A percentile compares a stretch with the other conserved stretches of the same genome.
Evolutionary conservation across 495 filamentous ascomycete species (phyloP).

Genomic region (Hapsidospora chrysogenum): DNA sequence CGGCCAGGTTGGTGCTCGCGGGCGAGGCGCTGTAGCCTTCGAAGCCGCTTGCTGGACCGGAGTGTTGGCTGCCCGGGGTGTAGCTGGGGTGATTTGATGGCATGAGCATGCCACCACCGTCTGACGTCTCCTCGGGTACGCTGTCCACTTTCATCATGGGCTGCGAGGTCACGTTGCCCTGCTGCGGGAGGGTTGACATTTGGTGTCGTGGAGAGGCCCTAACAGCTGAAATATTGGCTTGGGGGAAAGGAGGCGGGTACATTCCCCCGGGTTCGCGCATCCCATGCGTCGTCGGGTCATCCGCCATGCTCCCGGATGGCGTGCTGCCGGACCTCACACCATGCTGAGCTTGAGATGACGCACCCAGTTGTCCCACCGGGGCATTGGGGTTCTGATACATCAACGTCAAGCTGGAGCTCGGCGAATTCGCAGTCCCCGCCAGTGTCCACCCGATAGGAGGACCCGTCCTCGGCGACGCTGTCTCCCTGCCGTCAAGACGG

Average conservation of each 20-base stretch:
- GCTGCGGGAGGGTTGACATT: not conserved
- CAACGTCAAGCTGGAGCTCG: slow-evolving; percentile 59
- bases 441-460: slow-evolving; percentile 60
- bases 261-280: slow-evolving; percentile 25
- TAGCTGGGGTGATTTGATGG: not conserved
- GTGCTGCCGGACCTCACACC: slow-evolving; percentile 19
- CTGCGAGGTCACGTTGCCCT: not conserved
- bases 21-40: slow-evolving; percentile 17
- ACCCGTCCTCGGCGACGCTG: slow-evolving; percentile 17
- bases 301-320: slow-evolving; percentile 33
- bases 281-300: slow-evolving; percentile 32
- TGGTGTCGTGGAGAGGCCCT: slow-evolving; percentile 15
- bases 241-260: slow-evolving; percentile 26
- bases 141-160: slow-evolving; percentile 5
- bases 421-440: slow-evolving; percentile 67
- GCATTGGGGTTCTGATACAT: slow-evolving; percentile 39
- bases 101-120: too few relatives aligned
- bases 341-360: slow-evolving; percentile 3
- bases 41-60: slow-evolving; percentile 5
- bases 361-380: slow-evolving; percentile 6
- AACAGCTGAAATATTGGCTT: slow-evolving; percentile 25
- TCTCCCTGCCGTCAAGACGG: slow-evolving; percentile 13
- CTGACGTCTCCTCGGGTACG: not conserved
- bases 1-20: slow-evolving; percentile 10
- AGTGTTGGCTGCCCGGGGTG: not conserved